phyloP scores from a whole-genome alignment of 768 basidiomycete genomes.

The Auriscalpium microsporum region DNA sequence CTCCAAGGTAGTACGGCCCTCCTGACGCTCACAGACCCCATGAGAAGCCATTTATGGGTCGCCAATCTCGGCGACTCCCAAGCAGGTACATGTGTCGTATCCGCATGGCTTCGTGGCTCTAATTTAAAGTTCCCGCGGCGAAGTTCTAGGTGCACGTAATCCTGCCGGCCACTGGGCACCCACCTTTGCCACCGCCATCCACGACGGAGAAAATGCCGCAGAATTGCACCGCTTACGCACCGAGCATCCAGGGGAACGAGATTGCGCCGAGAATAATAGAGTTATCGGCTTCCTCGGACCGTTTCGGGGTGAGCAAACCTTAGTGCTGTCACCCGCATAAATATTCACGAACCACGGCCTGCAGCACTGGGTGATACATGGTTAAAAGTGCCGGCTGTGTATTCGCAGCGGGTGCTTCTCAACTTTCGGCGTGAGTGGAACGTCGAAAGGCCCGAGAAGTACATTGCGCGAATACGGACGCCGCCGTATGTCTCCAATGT shows the following conservation, averaged over 20 bases:
- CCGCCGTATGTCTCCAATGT: constrained; percentile 38
- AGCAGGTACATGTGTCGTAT: constrained; percentile 42
- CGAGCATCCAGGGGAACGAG: constrained; percentile 64
- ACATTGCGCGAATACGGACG: constrained; percentile 31
- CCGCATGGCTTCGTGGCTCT: neutral
- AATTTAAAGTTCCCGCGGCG: neutral
- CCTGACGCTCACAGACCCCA: constrained; percentile 63
- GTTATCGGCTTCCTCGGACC: constrained; percentile 74
- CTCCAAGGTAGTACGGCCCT: constrained; percentile 79
- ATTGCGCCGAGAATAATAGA: constrained; percentile 55
- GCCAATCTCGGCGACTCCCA: constrained; percentile 79
- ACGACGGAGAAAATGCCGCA: constrained; percentile 60
- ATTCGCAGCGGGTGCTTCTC: constrained; percentile 26
- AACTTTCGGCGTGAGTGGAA: constrained; percentile 31
- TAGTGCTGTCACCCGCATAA: neutral
- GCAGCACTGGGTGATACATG: constrained; percentile 29
- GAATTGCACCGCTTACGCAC: constrained; percentile 56
- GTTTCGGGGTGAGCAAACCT: constrained; percentile 52
- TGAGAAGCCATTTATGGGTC: constrained; percentile 63
- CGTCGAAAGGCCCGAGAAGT: constrained; percentile 18
- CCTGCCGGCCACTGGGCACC: constrained; percentile 46
- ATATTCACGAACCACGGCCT: neutral
- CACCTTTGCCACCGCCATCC: constrained; percentile 52
- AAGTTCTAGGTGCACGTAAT: constrained; percentile 39
- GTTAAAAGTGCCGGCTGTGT: constrained; percentile 29